phyloP scores from a whole-genome alignment of 495 filamentous ascomycete species.

The Xylaria castorea region DNA sequence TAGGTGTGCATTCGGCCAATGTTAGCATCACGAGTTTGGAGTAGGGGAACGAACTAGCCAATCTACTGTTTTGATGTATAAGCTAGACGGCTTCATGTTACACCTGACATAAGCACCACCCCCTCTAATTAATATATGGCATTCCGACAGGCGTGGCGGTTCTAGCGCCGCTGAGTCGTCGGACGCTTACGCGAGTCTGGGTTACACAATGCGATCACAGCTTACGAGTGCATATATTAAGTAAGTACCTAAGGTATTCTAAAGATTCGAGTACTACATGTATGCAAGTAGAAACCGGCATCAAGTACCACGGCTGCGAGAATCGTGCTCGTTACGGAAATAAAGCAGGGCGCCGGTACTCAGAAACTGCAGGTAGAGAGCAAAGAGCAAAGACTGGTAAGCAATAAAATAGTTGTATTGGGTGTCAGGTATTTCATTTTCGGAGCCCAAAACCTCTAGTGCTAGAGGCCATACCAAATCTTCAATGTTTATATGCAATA shows the following conservation, averaged over 20 bases:
- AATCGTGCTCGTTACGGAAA: neutral
- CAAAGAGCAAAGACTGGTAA: neutral
- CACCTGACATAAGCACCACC: neutral
- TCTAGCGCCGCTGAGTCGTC: neutral
- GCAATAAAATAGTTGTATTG: neutral
- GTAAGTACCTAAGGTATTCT: neutral
- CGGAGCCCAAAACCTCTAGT: neutral
- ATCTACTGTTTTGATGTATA: neutral
- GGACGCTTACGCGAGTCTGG: neutral
- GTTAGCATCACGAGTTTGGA: neutral
- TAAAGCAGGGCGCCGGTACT: neutral
- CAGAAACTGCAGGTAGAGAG: neutral
- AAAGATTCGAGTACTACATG: neutral
- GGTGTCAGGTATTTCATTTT: neutral
- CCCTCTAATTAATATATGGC: neutral
- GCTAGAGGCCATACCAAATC: neutral
- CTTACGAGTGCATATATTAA: neutral
- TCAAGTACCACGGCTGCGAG: neutral
- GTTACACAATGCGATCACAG: neutral
- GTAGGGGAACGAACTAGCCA: neutral
- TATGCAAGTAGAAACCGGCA: neutral
- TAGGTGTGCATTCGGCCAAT: neutral
- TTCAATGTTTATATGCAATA: constrained; percentile 28
- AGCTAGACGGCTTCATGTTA: neutral
- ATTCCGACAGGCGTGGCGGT: neutral